A percentile compares a stretch with the other conserved stretches of the same genome.
Evolutionary conservation across 257 asterid genomes (phyloP).

Genomic region (Jaltomata sinuosa): DNA sequence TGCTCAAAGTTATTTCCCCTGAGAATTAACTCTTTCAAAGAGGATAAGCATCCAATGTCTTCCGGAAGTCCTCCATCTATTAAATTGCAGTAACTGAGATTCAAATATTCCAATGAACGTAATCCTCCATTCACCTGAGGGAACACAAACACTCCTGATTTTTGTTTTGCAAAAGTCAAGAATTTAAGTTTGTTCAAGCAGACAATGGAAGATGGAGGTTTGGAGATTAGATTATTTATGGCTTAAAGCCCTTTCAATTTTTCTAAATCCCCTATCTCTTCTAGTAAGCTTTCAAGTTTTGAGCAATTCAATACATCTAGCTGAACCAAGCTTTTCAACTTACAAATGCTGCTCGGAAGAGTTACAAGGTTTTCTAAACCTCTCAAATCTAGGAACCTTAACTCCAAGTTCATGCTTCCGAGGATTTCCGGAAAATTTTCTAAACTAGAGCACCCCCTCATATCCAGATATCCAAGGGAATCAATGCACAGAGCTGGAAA

Average conservation of each 20-base stretch:
- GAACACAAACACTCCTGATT: background rate
- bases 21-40: background rate
- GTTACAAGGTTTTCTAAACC: background rate
- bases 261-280: background rate
- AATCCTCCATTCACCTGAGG: background rate
- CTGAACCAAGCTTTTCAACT: background rate
- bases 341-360: background rate
- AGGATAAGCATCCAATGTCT: background rate
- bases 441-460: background rate
- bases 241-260: background rate
- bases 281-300: background rate
- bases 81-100: background rate
- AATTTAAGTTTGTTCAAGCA: background rate
- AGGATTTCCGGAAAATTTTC: background rate
- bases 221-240: background rate
- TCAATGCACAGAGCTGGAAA: background rate
- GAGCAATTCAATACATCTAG: background rate
- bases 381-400: background rate
- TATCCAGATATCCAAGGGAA: background rate
- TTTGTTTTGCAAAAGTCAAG: background rate
- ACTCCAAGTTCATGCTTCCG: background rate
- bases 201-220: background rate
- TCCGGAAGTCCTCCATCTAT: background rate
- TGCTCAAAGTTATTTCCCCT: background rate
- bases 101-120: background rate